Base-by-base conservation (phyloP, 192 early-diverging fungal genomes). In the Coemansia sp. region DNA sequence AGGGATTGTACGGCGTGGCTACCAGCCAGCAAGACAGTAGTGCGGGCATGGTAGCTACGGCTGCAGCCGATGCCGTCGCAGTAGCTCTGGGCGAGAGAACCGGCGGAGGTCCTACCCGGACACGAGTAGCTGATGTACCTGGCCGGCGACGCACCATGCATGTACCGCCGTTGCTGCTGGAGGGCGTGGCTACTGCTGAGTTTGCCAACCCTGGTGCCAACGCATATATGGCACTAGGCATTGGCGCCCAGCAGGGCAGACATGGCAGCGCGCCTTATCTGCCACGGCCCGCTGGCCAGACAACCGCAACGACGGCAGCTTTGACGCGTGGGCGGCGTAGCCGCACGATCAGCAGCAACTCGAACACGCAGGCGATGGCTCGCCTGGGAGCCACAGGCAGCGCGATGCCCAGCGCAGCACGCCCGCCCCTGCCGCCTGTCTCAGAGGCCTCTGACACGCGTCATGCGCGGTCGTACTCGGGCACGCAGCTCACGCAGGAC, bases 121-220 rank as follows among this genome's bases (percentile, higher is more conserved):
- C n/a, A 43, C 18, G 39, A 55, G 50, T 37, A 40, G 27, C 38
- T 39, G 43, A 39, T 58, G 62, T 37, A 13, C n/a, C 41, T 30
- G 59, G 35, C 5, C 78, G 77, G 16, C 71, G 78, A 1, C 78
- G 78, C 55, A 75, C 78, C 30, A 75, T 82, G 79, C 72, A 82
- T 41, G 79, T 82, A 39, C 79, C 79, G 30, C 74, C 79, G 38
- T 70, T 74, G 50, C 65, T 82, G 45, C 61, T 70, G n/a, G 78
- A 81, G 32, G 78, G 61, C 40, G 78, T 81, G 16, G 78, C 67
- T 2, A 73, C 73, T 0, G 60, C 72, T 12, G 72, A 64, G 59
- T 74, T 74, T 71, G 24, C 4, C 12, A 56, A 15, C 53, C 53
- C 53, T 29, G 22, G 50, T 12, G 58, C 29, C 60, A 47, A 59